These are phyloP conservation scores for Dendrocalamus latiflorus DNA, from an alignment of 202 grass and related monocot genomes.

Conservation along the genomic window DNA sequence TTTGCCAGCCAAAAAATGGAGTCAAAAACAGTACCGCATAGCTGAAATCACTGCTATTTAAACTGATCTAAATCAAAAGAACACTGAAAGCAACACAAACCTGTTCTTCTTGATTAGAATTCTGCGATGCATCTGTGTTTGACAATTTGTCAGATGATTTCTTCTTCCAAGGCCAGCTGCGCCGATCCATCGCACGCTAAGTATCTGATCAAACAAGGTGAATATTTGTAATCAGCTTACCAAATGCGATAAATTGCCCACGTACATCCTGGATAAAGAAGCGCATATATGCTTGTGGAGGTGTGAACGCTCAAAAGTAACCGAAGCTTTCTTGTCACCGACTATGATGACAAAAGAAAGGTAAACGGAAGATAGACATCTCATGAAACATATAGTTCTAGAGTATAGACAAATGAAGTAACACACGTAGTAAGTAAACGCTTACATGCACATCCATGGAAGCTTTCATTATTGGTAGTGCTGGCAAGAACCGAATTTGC, in stretches of 20 bases:
- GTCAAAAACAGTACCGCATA: not conserved
- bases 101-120: conserved; percentile 55
- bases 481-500: not conserved
- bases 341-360: not conserved
- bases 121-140: conserved; percentile 32
- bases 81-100: conserved; percentile 36
- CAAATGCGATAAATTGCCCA: not conserved
- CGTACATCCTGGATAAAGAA: not conserved
- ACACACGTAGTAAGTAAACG: not conserved
- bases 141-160: conserved; percentile 89
- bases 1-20: not conserved
- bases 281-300: not conserved
- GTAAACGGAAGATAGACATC: not conserved
- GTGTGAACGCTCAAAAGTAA: not conserved
- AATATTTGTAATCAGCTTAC: conserved; percentile 8
- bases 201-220: conserved; percentile 34
- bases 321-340: not conserved
- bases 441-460: not conserved
- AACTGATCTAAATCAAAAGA: not conserved
- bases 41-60: not conserved
- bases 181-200: conserved; percentile 62
- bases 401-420: conserved; percentile 10
- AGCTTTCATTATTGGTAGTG: not conserved
- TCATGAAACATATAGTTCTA: not conserved
- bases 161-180: conserved; percentile 99